A percentile compares a stretch with the other conserved stretches of the same genome.
phyloP scores from a whole-genome alignment of 2,329 filamentous ascomycete genomes.

The Pseudohalonectria lignicola region DNA sequence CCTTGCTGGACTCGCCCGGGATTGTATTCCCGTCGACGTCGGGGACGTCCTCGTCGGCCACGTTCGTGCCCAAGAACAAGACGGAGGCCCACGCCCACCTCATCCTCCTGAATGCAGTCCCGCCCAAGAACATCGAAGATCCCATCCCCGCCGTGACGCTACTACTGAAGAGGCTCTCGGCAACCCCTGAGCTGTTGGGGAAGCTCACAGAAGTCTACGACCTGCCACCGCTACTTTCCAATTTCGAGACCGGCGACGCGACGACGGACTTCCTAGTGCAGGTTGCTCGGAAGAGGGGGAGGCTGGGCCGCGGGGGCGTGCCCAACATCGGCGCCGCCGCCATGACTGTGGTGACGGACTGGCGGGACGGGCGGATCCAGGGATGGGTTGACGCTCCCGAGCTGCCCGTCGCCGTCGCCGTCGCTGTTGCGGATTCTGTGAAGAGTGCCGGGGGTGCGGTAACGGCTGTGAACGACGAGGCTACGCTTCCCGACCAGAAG shows the following conservation, averaged over 20 bases:
- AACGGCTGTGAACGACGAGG: slow-evolving; percentile 26
- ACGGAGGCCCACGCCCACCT: slow-evolving; percentile 73
- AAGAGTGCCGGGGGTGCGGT: slow-evolving; percentile 12
- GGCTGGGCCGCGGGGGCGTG: slow-evolving; percentile 78
- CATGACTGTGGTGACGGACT: slow-evolving; percentile 91
- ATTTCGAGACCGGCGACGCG: slow-evolving; percentile 56
- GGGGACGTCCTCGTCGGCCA: slow-evolving; percentile 20
- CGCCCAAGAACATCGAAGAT: slow-evolving; percentile 89
- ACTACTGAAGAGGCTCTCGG: slow-evolving; percentile 69
- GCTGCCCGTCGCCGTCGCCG: slow-evolving; percentile 25
- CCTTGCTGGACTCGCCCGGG: slow-evolving; percentile 84
- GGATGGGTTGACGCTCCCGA: slow-evolving; percentile 77
- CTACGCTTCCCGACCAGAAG: slow-evolving; percentile 57
- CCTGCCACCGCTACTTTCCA: slow-evolving; percentile 64
- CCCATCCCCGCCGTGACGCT: slow-evolving; percentile 78
- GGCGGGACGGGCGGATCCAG: slow-evolving; percentile 89
- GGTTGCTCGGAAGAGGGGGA: slow-evolving; percentile 84
- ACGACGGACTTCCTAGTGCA: slow-evolving; percentile 91
- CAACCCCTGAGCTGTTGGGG: slow-evolving; percentile 60
- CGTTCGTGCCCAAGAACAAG: slow-evolving; percentile 44
- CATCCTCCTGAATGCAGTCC: slow-evolving; percentile 81
- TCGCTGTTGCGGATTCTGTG: too few relatives aligned
- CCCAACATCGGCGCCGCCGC: slow-evolving; percentile 83
- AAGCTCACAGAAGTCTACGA: slow-evolving; percentile 79
- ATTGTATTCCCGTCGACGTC: slow-evolving; percentile 77